Base-by-base conservation (phyloP, 2,329 filamentous ascomycete genomes). In the Cercospora nicotianae region DNA sequence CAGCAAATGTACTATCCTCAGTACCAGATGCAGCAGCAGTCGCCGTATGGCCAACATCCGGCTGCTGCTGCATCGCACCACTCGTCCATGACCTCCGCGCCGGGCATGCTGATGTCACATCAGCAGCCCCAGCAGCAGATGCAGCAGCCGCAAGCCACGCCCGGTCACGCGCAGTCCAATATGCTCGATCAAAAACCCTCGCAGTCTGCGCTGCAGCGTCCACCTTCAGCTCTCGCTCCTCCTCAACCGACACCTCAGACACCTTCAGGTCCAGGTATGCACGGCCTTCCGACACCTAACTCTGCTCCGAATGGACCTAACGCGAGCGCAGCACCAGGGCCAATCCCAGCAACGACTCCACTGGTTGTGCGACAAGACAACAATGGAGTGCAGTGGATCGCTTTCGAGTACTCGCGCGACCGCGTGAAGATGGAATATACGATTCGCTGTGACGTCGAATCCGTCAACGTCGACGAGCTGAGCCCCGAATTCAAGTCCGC, bases 351-450 rank as follows among this genome's bases (percentile, higher is more conserved):
- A 0, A 99, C 95, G 2, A 98, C 95, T 0, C 95, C 95, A 0
- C 84, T 97, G 8, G 94, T 98, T 8, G 94, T 98, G 26, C 86
- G 94, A 72, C 94, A 98, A 80, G 95, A 98, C 75, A 91, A 92
- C 77, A 98, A 97, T 73, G 95, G 95, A 8, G 94, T 98, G 6
- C 95, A 98, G 80, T 98, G 95, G 95, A 98, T 98, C 76, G 93
- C 93, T 0, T 99, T 98, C 70, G 95, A 99, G 80, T 99, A 99
- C 79, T 98, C 94, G 10, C 89, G 94, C 69, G 94, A 99, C 78
- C 87, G 94, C 57, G 94, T 98, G 73, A 99, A 99, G 87, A 97
- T 98, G 93, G 94, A 98, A 81, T 99, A 99, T 82, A 97, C 94
- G 0, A 99, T 99, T 75, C 90, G 95, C 63, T 98, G 95, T 79